phyloP scores from a whole-genome alignment of 805 yeast genomes.

The Candida alai region DNA sequence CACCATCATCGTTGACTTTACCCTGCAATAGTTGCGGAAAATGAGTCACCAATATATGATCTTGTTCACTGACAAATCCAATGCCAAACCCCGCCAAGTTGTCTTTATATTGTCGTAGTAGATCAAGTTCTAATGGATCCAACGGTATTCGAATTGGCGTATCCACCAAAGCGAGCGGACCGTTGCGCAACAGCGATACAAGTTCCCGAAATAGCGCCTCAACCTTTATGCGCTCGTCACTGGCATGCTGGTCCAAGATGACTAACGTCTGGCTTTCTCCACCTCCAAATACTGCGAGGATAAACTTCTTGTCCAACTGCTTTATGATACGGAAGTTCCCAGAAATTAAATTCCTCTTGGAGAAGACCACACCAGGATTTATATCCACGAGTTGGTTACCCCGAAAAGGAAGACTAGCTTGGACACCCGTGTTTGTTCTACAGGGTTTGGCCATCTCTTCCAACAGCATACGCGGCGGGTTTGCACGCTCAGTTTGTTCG shows the following conservation, averaged over 20 bases:
- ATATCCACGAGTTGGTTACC: conserved; percentile 1
- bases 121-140: conserved; percentile 6
- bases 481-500: not conserved
- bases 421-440: too few species aligned
- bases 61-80: conserved; percentile 7
- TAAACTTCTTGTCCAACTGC: conserved; percentile 65
- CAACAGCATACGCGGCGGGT: not conserved
- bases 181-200: conserved; percentile 13
- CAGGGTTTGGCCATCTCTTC: too few species aligned
- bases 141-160: conserved; percentile 3
- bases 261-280: conserved; percentile 23
- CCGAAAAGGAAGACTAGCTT: not conserved
- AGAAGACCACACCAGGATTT: conserved; percentile 1
- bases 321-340: conserved; percentile 33
- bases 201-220: conserved; percentile 47
- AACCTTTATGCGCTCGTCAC: conserved; percentile 68
- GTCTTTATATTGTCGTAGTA: conserved; percentile 11
- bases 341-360: conserved; percentile 15
- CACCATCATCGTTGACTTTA: conserved; percentile 23
- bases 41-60: conserved; percentile 28
- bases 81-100: conserved; percentile 20
- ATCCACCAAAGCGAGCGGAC: not conserved
- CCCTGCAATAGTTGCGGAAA: conserved; percentile 42
- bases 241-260: conserved; percentile 78
- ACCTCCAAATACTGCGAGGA: conserved; percentile 36